Evolutionary conservation across 805 yeast genomes (phyloP), one percentile per base, ranked within the genome.

Genomic region (Suhomyces faveliae): DNA sequence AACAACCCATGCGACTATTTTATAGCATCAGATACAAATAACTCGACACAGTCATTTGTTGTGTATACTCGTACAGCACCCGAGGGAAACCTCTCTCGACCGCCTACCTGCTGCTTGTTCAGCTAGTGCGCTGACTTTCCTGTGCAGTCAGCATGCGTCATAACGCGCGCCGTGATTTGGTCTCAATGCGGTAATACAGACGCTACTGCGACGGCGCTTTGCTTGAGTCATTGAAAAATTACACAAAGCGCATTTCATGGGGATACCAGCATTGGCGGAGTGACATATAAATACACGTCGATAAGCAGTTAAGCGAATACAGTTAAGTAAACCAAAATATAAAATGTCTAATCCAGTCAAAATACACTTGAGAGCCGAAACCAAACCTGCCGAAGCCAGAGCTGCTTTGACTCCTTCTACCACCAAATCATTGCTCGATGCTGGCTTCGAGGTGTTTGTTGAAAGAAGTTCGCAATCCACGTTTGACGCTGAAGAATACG

Each of bases 371-470:
- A 86, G 99, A 77, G 97, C 97, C 27, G 99, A 94, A 69, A 87
- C 94, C 61, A 94, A 94, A 81, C 96, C 98, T 22, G 73, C 89
- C 61, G 99, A 94, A 74, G 96, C 95, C 52, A 86, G 99, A 76
- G 96, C 98, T 39, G 97, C 96, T 40, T 77, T 94, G 59, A 90
- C 99, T 1, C 99, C 99, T 25, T 71, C 89, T 39, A 88, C 97
- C 35, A 84, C 96, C 57, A 87, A 88, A 71, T 79, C 84, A 59
- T 77, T 94, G 54, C 68, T 89, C 52, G 89, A 85, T 50, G 91
- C 96, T 40, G 97, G 97, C 0, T 94, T 89, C 74, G 81, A 84
- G 57, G 81, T 94, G 41, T 89, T 76, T 57, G 97, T 94, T 45
- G 99, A 94, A 72, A 85, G 89, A 55, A 81, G 94, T 21, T 75